Conservation (phyloP, 306 rosid species). For the Malus asiatica region DNA sequence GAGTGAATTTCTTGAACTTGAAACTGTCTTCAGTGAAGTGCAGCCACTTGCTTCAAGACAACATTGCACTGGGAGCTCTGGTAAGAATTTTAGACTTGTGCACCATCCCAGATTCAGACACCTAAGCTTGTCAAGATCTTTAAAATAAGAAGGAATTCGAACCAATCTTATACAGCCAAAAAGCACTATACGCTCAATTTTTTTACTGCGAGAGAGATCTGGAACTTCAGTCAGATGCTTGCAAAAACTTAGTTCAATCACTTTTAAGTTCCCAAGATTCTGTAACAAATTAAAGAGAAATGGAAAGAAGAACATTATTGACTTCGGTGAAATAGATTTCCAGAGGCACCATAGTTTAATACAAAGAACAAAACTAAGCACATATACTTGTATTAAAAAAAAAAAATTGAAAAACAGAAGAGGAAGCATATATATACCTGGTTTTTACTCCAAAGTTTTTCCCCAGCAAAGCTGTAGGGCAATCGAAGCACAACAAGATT, state of each 20-base stretch:
- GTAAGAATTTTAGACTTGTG: not conserved
- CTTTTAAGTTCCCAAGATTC: not conserved
- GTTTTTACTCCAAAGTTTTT: too few species aligned
- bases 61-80: slow-evolving; percentile 15
- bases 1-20: not conserved
- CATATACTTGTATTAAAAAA: not conserved
- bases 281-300: not conserved
- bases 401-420: not conserved
- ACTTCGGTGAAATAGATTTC: not conserved
- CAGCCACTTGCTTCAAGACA: not conserved
- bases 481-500: too few species aligned
- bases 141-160: not conserved
- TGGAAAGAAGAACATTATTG: not conserved
- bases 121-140: not conserved
- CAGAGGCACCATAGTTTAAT: too few species aligned
- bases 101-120: not conserved
- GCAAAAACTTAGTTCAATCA: not conserved
- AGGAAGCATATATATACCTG: not conserved
- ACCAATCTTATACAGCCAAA: rapidly evolving
- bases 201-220: not conserved
- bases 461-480: too few species aligned
- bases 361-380: too few species aligned
- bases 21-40: not conserved
- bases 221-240: not conserved
- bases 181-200: not conserved